phyloP scores from a whole-genome alignment of 306 rosid genomes.

The Cicer chorassanicum region DNA sequence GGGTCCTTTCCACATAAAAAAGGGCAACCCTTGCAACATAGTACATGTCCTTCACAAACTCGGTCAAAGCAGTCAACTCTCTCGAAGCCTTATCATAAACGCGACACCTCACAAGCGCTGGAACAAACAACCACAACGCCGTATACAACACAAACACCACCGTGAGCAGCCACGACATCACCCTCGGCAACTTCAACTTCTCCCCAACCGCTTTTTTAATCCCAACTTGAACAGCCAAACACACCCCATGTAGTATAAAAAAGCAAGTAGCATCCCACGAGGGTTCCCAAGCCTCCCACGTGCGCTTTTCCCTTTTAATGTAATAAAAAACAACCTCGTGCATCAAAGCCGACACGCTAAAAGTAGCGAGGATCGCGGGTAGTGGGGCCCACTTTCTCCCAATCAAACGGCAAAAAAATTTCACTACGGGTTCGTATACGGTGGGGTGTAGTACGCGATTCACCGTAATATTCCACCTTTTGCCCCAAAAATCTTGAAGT shows the following conservation, averaged over 20 bases:
- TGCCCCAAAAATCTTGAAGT: conserved; percentile 53
- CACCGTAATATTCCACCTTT: conserved; percentile 49
- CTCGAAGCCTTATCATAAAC: conserved; percentile 39
- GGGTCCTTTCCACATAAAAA: not conserved
- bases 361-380: conserved; percentile 27
- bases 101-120: conserved; percentile 43
- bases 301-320: conserved; percentile 44
- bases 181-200: conserved; percentile 28
- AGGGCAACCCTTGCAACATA: not conserved
- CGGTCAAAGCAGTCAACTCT: conserved; percentile 27
- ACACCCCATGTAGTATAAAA: conserved; percentile 44
- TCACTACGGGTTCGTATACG: conserved; percentile 37
- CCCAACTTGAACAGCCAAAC: conserved; percentile 37
- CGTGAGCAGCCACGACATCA: conserved; percentile 30
- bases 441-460: conserved; percentile 42
- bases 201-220: conserved; percentile 22
- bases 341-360: conserved; percentile 43
- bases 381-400: conserved; percentile 48
- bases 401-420: not conserved
- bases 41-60: not conserved
- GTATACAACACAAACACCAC: conserved; percentile 37
- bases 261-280: conserved; percentile 49
- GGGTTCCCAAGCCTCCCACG: conserved; percentile 53
- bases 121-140: conserved; percentile 39
- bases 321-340: conserved; percentile 48